Evolutionary conservation across 371 early-diverging fungal genomes (phyloP), one percentile per base, ranked within the genome.

Genomic region (Mucor plumbeus): DNA sequence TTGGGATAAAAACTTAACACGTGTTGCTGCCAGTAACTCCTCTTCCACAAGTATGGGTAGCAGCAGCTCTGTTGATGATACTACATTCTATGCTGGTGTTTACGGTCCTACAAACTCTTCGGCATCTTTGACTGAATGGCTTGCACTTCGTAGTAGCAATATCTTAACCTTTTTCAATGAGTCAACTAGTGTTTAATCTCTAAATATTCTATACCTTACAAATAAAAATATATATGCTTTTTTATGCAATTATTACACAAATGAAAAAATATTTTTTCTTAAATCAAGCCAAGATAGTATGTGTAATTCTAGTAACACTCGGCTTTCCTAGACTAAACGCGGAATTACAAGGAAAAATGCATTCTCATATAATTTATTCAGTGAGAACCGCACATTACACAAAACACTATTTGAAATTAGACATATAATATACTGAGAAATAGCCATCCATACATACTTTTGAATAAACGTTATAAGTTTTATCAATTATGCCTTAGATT

Each of bases 1-100:
- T 9, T 77, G 77, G 77, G 77, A 74, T 39, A 63, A 67, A 14
- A 40, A 50, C 7, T 56, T 71, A 26, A 57, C 66, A 31, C 71
- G 65, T 36, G 64, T 67, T 39, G 41, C 26, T 50, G 50, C 50
- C 39, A 53, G 40, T n/a, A 53, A 50, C 14, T 41, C 31, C 15
- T 41, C 39, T 39, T 50, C 26, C 4, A 8, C 50, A 39, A 15
- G 15, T 15, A 41, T 59, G 26, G 19, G 14, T 5, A 31, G 21
- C 4, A 17, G 35, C 4, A 15, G 17, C 38, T 59, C 59, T 19
- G 33, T 40, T 4, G 41, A 31, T 33, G 35, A 60, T 15, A 15
- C 3, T 21, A 19, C 36, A 40, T 67, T 56, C 44, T 13, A 19
- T n/a, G 21, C 21, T 8, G 65, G 68, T 13, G 62, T 74, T 9